These are phyloP conservation scores for Ruellia speciosa DNA, from an alignment of 305 asterid species.

Conservation along the genomic window DNA sequence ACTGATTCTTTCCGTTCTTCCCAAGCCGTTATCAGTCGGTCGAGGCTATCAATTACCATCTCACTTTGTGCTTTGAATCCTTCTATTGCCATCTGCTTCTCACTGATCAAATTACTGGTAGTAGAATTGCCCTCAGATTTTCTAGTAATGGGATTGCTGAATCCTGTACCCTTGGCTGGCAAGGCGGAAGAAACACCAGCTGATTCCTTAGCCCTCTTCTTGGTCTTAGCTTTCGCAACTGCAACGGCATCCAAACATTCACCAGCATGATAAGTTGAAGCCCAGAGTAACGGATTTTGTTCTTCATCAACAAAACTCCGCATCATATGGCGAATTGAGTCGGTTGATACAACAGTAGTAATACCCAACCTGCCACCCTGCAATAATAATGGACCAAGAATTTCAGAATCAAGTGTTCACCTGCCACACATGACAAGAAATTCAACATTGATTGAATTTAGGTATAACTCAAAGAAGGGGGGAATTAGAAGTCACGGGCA, in stretches of 20 bases:
- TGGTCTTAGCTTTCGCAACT: conserved; percentile 83
- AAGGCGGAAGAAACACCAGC: conserved; percentile 44
- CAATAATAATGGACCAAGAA: conserved; percentile 17
- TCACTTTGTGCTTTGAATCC: conserved; percentile 98
- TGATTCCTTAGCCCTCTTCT: conserved; percentile 69
- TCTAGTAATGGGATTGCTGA: conserved; percentile 28
- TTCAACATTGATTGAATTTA: no score
- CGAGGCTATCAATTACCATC: conserved; percentile 98
- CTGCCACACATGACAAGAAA: no score
- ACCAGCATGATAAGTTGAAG: conserved; percentile 98
- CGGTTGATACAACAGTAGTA: conserved; percentile 89
- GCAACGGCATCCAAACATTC: conserved; percentile 90
- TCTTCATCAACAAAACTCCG: conserved; percentile 89
- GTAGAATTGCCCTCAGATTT: conserved; percentile 45
- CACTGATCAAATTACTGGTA: conserved; percentile 49
- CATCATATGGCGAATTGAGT: conserved; percentile 99
- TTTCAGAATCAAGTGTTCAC: neutral
- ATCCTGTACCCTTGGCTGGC: conserved; percentile 33
- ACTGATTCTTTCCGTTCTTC: conserved; percentile 93
- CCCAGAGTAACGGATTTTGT: conserved; percentile 92
- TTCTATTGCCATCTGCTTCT: conserved; percentile 91
- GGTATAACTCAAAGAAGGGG: no score
- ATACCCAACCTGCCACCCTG: conserved; percentile 97
- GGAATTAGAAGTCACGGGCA: no score
- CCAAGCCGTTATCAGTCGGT: conserved; percentile 89